Percentiles rank a stretch among this genome's conserved stretches.
Conservation (phyloP, 306 rosid genomes). For the Rosa lucieae region DNA sequence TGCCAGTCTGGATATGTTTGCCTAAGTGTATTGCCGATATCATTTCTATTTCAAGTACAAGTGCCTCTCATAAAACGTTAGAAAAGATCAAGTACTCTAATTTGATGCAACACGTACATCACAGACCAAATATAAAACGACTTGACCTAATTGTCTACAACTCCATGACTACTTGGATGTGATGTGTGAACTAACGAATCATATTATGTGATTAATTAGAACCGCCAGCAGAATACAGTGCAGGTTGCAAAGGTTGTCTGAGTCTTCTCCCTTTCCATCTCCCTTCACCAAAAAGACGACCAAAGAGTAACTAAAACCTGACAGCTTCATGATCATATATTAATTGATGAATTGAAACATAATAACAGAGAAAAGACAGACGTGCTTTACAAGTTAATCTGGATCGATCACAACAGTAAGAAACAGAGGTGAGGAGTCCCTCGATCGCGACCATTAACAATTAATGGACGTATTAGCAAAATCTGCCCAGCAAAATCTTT, state of each 20-base stretch:
- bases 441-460: neutral
- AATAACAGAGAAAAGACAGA: neutral
- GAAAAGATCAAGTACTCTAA: neutral
- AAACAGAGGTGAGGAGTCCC: slow-evolving; percentile 1
- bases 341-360: slow-evolving; percentile 11
- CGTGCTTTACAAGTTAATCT: slow-evolving; percentile 10
- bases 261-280: neutral
- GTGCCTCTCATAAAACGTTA: neutral
- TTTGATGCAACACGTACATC: neutral
- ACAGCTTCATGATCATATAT: slow-evolving; percentile 1
- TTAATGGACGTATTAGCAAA: neutral
- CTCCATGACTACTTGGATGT: neutral
- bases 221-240: neutral
- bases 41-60: no score
- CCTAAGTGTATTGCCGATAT: no score
- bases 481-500: neutral
- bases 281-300: neutral
- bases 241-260: slow-evolving; percentile 16
- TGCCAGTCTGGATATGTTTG: no score
- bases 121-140: neutral
- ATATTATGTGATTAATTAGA: neutral
- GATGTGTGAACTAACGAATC: slow-evolving; percentile 3
- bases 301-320: slow-evolving; percentile 7
- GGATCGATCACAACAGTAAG: neutral
- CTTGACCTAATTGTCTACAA: neutral